Conservation (phyloP, 768 basidiomycete species). For the Dacryopinax spathularia region DNA sequence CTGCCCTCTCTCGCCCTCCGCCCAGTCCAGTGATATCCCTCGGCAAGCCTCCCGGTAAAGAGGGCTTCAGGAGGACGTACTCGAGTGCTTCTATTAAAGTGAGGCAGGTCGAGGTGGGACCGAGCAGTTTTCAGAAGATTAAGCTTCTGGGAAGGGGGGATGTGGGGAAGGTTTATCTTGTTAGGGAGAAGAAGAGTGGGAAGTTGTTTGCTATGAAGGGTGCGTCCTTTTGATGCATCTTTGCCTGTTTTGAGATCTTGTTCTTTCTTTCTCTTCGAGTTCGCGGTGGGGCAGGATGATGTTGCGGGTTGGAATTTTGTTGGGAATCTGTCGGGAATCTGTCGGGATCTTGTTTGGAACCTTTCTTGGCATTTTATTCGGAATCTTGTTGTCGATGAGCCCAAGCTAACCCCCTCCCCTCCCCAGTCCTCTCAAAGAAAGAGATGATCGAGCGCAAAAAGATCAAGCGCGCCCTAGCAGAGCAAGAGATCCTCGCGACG, state of each 20-base stretch:
- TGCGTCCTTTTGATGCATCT: constrained; percentile 32
- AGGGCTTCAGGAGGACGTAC: constrained; percentile 84
- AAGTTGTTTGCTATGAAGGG: constrained; percentile 99
- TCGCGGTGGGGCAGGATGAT: background rate
- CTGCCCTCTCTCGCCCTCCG: too few relatives aligned
- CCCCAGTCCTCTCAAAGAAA: constrained; percentile 85
- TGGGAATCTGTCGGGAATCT: too few relatives aligned
- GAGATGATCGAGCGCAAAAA: constrained; percentile 99
- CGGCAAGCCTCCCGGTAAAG: constrained; percentile 31
- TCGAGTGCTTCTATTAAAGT: constrained; percentile 96
- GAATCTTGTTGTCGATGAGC: too few relatives aligned
- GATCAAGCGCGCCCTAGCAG: constrained; percentile 95
- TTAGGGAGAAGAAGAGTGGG: constrained; percentile 91
- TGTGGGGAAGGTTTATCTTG: constrained; percentile 95
- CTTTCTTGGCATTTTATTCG: too few relatives aligned
- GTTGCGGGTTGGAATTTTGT: too few relatives aligned
- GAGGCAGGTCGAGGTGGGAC: constrained; percentile 83
- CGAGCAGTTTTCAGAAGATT: constrained; percentile 88
- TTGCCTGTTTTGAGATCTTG: background rate
- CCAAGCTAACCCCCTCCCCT: constrained; percentile 15
- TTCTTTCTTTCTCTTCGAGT: background rate
- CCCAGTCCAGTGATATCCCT: constrained; percentile 26
- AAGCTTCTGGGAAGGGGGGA: constrained; percentile 98
- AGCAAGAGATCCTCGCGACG: constrained; percentile 96
- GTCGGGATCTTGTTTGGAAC: too few relatives aligned